phyloP scores from a whole-genome alignment of 441 rosid species.

The Adansonia rubrostipa region DNA sequence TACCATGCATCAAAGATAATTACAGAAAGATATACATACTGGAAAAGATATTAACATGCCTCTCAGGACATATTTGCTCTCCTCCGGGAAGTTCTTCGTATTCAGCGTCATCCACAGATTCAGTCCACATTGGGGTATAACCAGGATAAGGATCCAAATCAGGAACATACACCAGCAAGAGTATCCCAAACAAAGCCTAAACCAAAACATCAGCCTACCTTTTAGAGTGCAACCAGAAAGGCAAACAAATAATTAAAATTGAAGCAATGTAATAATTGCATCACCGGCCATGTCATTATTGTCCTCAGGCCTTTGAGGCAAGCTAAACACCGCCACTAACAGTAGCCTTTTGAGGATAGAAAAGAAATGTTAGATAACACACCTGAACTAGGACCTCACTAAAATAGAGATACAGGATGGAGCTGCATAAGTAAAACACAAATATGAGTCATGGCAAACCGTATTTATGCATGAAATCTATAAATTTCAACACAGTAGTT shows the following conservation, averaged over 20 bases:
- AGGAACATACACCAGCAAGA: slow-evolving; percentile 77
- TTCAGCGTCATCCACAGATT: slow-evolving; percentile 61
- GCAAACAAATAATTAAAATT: slow-evolving; percentile 22
- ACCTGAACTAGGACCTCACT: slow-evolving; percentile 91
- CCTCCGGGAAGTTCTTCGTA: slow-evolving; percentile 92
- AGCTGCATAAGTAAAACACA: slow-evolving; percentile 55
- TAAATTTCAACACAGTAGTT: slow-evolving; percentile 8
- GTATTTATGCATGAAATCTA: slow-evolving; percentile 18
- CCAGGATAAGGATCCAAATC: slow-evolving; percentile 90
- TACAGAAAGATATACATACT: slow-evolving; percentile 53
- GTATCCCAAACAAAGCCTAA: slow-evolving; percentile 85
- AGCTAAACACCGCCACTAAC: slow-evolving; percentile 18
- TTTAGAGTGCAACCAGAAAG: slow-evolving; percentile 1
- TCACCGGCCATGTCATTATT: slow-evolving; percentile 6
- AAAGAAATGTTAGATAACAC: slow-evolving; percentile 39
- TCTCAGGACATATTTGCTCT: slow-evolving; percentile 92
- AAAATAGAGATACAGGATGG: slow-evolving; percentile 69
- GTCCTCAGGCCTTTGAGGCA: slow-evolving; percentile 8
- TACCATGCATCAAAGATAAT: slow-evolving; percentile 12
- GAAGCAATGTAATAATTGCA: neutral
- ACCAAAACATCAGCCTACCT: slow-evolving; percentile 29
- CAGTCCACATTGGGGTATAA: slow-evolving; percentile 60
- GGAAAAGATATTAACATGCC: slow-evolving; percentile 72
- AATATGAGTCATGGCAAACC: slow-evolving; percentile 32
- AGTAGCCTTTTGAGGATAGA: neutral